phyloP scores from a whole-genome alignment of 176 grass and related monocot species.

The Musa troglodytarum region DNA sequence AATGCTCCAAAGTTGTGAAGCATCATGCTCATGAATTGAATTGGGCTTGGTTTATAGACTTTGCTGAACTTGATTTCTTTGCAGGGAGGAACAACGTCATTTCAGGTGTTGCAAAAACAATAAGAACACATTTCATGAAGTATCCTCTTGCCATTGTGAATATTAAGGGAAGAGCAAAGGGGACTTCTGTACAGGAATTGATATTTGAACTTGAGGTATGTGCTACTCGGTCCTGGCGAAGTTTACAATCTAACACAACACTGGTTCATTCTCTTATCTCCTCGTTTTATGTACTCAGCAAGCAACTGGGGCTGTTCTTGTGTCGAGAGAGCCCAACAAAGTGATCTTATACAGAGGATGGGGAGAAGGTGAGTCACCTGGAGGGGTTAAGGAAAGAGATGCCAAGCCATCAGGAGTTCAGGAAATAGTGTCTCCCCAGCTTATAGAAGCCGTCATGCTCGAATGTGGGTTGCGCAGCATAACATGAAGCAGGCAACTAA shows the following conservation, averaged over 20 bases:
- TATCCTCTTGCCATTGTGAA: constrained; percentile 88
- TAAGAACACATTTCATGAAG: constrained; percentile 82
- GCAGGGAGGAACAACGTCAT: constrained; percentile 79
- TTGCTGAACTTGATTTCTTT: constrained; percentile 8
- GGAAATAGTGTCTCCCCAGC: constrained; percentile 52
- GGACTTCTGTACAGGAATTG: constrained; percentile 60
- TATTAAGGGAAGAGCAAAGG: constrained; percentile 73
- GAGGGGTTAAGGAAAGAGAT: constrained; percentile 14
- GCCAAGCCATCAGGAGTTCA: constrained; percentile 12
- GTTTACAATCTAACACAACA: neutral
- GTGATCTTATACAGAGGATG: constrained; percentile 88
- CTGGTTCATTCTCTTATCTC: neutral
- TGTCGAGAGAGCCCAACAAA: constrained; percentile 79
- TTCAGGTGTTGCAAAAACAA: constrained; percentile 81
- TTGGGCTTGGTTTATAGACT: neutral
- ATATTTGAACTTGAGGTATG: constrained; percentile 84
- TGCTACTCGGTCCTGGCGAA: neutral
- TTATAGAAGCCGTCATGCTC: constrained; percentile 68
- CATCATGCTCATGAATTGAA: neutral
- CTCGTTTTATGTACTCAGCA: constrained; percentile 35
- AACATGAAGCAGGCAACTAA: neutral
- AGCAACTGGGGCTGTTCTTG: constrained; percentile 59
- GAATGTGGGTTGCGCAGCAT: constrained; percentile 62
- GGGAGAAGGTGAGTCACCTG: constrained; percentile 39
- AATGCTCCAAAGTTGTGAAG: neutral